Evolutionary conservation across 2,329 filamentous ascomycete genomes (phyloP).

Genomic region (Pseudocercospora fuligena): DNA sequence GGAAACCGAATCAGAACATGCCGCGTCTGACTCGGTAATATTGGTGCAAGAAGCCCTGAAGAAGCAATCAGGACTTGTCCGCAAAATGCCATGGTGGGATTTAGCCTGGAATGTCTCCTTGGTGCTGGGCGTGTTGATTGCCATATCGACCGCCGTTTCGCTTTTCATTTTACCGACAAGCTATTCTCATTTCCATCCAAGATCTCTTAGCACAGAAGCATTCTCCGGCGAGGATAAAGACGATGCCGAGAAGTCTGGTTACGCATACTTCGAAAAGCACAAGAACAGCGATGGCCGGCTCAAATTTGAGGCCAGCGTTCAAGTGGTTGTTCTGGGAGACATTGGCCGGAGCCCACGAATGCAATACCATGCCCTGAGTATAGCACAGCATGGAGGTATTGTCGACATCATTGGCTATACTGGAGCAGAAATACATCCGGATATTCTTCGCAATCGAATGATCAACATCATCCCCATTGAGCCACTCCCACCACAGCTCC

Average conservation of each 20-base stretch:
- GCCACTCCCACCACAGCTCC: conserved; percentile 68
- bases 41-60: not conserved
- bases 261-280: conserved; percentile 35
- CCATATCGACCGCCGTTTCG: conserved; percentile 52
- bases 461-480: conserved; percentile 75
- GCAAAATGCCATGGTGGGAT: conserved; percentile 36
- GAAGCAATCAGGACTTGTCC: not conserved
- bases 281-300: conserved; percentile 33
- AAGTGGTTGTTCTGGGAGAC: conserved; percentile 91
- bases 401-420: conserved; percentile 89
- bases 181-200: conserved; percentile 50
- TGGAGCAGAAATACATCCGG: conserved; percentile 81
- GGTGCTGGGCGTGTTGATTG: conserved; percentile 50
- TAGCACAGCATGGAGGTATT: conserved; percentile 77
- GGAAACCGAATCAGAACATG: not conserved
- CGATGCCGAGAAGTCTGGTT: conserved; percentile 37
- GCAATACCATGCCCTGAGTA: conserved; percentile 96
- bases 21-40: not conserved
- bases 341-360: conserved; percentile 95
- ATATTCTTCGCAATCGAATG: conserved; percentile 69
- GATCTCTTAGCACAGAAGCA: conserved; percentile 32
- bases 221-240: conserved; percentile 37
- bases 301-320: conserved; percentile 60
- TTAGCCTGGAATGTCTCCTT: conserved; percentile 45
- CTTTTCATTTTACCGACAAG: conserved; percentile 59